Evolutionary conservation across 495 filamentous ascomycete species (phyloP), one percentile per base, ranked within the genome.

Genomic region (Neurospora sp.): DNA sequence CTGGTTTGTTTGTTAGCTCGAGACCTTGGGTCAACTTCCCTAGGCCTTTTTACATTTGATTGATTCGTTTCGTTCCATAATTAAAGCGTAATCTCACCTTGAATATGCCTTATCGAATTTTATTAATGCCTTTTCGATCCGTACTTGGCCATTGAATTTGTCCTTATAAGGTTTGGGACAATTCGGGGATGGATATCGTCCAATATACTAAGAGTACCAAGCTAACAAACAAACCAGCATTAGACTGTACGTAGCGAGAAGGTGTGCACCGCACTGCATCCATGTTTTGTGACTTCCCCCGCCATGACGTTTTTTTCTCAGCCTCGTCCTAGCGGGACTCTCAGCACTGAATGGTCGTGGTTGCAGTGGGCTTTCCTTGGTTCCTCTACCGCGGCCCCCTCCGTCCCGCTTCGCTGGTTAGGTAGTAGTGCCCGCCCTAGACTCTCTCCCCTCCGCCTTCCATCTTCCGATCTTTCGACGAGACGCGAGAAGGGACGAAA

Each of bases 271-370:
- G 27, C 27, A 35, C 53, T 61, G 27, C 14, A 61, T 31, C 35
- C 31, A 35, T 35, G 22, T 27, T 27, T 31, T 61, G 27, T 18
- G 37, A 40, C 72, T 71, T 69, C 68, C 71, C 47, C 73, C 73
- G 69, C 71, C 71, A 59, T 71, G 70, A 71, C 65, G 39, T 61
- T 72, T 72, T 74, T 18, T 68, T 39, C n/a, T 41, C 39, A 65
- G 69, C 40, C 37, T 68, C 31, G 47, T 39, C 39, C 61, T 47
- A 75, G 72, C 70, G 65, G 72, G 12, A 42, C 45, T 68, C 61
- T 65, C 27, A 68, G 71, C 74, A 68, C 73, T 78, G 76, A 75
- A 65, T 35, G 53, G 27, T 31, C 7, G 53, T 65, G 53, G 53
- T 65, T 35, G 53, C 14, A 65, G 53, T 35, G 53, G 53, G 6